Percentiles rank a stretch among this genome's conserved stretches.
phyloP scores from a whole-genome alignment of 2,329 filamentous ascomycete species.

The Fusarium sp. region DNA sequence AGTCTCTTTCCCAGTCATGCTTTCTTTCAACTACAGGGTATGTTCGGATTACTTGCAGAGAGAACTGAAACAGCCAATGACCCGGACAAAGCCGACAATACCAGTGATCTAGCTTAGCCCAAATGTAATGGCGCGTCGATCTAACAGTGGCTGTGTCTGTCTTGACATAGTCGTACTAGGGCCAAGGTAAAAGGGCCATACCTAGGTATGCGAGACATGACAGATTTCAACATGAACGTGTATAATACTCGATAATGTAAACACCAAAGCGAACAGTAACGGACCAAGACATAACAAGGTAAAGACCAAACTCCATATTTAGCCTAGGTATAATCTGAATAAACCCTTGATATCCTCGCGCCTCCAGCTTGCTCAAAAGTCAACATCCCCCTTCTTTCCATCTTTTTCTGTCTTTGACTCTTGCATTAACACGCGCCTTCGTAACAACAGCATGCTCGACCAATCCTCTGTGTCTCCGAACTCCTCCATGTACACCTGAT shows the following conservation, averaged over 20 bases:
- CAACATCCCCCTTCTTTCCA: slow-evolving; percentile 11
- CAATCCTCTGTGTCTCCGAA: slow-evolving; percentile 22
- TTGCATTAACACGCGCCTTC: slow-evolving; percentile 32
- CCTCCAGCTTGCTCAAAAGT: slow-evolving; percentile 36
- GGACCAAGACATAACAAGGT: slow-evolving; percentile 13
- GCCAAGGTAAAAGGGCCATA: background rate
- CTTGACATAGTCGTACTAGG: background rate
- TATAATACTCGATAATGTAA: background rate
- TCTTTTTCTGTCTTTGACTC: slow-evolving; percentile 26
- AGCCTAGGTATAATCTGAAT: slow-evolving; percentile 51
- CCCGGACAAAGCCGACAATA: no score
- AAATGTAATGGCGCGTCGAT: no score
- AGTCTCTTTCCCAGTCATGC: background rate
- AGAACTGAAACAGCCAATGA: background rate
- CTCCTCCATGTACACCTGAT: slow-evolving; percentile 33
- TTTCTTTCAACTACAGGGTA: background rate
- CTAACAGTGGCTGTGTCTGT: background rate
- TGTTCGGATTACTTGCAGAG: background rate
- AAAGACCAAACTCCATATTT: slow-evolving; percentile 43
- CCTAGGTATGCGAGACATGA: background rate
- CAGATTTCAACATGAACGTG: background rate
- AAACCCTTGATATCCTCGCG: slow-evolving; percentile 43
- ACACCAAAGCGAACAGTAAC: background rate
- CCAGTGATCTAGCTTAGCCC: no score
- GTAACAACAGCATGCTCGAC: slow-evolving; percentile 31